A percentile compares a stretch with the other conserved stretches of the same genome.
phyloP scores from a whole-genome alignment of 2,329 filamentous ascomycete species.

The Neofusicoccum kwambonambiense region DNA sequence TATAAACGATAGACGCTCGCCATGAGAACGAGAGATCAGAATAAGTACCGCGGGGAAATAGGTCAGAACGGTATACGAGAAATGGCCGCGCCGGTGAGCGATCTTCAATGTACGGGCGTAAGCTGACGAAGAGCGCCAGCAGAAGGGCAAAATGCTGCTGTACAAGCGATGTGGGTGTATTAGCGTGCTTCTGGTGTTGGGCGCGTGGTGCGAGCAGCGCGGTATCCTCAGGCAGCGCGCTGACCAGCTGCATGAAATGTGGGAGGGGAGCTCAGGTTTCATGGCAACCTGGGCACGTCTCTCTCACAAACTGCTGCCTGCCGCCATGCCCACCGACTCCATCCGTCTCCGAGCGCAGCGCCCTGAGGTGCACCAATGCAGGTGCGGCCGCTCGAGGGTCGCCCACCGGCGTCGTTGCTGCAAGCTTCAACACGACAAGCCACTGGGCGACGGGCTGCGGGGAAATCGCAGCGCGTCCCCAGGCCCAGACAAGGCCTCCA shows the following conservation, averaged over 20 bases:
- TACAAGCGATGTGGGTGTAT: not conserved
- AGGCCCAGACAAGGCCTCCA: not conserved
- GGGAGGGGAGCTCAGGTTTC: not conserved
- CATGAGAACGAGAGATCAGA: not conserved
- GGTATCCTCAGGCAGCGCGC: not conserved
- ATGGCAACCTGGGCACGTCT: not conserved
- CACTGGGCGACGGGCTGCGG: not conserved
- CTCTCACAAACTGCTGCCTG: not conserved
- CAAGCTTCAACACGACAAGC: not conserved
- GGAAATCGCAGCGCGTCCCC: not conserved
- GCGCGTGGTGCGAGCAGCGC: not conserved
- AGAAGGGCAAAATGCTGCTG: not conserved
- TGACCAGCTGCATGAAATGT: constrained; percentile 8
- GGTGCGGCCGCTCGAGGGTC: not conserved
- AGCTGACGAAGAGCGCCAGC: not conserved
- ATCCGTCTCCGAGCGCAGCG: not conserved
- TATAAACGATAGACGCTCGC: not conserved
- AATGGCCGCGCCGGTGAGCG: not conserved
- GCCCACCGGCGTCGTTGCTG: not conserved
- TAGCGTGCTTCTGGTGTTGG: not conserved
- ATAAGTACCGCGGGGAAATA: not conserved
- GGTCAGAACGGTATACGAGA: not conserved
- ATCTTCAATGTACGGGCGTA: not conserved
- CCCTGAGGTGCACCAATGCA: not conserved
- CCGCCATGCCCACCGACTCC: not conserved